Evolutionary conservation across 257 asterid genomes (phyloP).

Genomic region (Fraxinus americana): DNA sequence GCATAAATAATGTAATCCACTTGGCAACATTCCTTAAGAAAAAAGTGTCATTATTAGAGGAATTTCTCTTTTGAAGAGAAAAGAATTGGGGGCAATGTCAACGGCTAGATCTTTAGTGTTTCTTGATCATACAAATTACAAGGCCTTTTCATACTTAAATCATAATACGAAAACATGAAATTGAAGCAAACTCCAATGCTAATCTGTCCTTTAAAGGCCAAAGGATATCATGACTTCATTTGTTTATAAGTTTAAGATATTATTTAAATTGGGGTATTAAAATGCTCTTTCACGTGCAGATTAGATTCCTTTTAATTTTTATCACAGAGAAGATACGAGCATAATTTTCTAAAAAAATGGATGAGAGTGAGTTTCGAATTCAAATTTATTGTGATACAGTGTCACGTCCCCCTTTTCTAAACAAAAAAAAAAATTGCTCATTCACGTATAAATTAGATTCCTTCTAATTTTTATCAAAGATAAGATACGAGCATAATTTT

Average conservation of each 20-base stretch:
- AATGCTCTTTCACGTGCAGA: no score
- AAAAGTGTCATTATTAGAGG: slow-evolving; percentile 28
- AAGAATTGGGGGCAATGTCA: slow-evolving; percentile 43
- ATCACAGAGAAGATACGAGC: background rate
- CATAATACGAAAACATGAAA: slow-evolving; percentile 7
- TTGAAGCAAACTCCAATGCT: background rate
- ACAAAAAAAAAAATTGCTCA: no score
- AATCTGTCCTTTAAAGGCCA: background rate
- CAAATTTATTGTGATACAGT: no score
- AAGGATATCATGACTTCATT: background rate
- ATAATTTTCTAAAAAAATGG: no score
- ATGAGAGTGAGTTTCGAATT: no score
- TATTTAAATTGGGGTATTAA: background rate
- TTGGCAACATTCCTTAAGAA: slow-evolving; percentile 32
- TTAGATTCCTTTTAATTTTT: background rate
- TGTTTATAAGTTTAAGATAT: background rate
- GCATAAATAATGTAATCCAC: slow-evolving; percentile 33
- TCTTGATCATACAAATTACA: slow-evolving; percentile 28
- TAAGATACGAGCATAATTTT: background rate
- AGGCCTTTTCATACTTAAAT: slow-evolving; percentile 24
- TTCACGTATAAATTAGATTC: background rate
- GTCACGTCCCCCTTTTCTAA: background rate
- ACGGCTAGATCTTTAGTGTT: slow-evolving; percentile 56
- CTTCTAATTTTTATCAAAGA: background rate
- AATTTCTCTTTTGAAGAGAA: slow-evolving; percentile 38